Evolutionary conservation across 805 yeast species (phyloP), one percentile per base, ranked within the genome.

Genomic region (Candida adriatica): DNA sequence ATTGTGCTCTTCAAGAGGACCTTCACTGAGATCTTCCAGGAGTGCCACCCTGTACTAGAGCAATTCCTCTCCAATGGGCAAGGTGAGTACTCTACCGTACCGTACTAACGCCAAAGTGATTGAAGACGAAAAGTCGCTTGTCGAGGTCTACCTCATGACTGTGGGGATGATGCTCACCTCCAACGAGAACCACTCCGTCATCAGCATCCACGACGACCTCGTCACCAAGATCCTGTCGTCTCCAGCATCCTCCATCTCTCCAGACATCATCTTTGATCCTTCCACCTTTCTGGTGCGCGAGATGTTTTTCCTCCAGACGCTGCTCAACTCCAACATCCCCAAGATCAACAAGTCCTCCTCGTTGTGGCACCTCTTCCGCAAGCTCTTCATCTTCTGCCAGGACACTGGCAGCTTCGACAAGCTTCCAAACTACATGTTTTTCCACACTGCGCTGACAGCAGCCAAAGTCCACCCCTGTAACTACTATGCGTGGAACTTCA

Each of bases 401-500:
- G 22, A 19, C 10, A 19, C 11, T 8, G 10, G 10, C 22, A 19
- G 22, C 8, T 8, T 19, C 11, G 11, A 19, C 22, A 19, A 19
- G 8, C 8, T 19, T 42, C 1, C 13, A 15, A 1, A 17, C 6
- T 5, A 8, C 2, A 39, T 45, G 34, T 48, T 46, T 26, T 23
- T 43, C 6, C 16, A 36, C 1, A 42, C 53, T 0, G 45, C 56
- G 8, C 14, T 53, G 2, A 27, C 26, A 6, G 53, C 66, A 1
- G 64, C 57, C 1, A 36, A 38, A 8, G 31, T 46, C 5, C 68
- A 63, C 36, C 39, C 46, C 13, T 49, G 62, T 0, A 63, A 62
- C 33, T 63, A 61, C 31, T 63, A 63, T 33, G 53, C 65, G 6
- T 63, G 68, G 66, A 53, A 55, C 32, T 51, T 61, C n/a, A 29